Percentiles rank a stretch among this genome's conserved stretches.
phyloP scores from a whole-genome alignment of 176 grass and related monocot species.

The Calamus simplicifolius region DNA sequence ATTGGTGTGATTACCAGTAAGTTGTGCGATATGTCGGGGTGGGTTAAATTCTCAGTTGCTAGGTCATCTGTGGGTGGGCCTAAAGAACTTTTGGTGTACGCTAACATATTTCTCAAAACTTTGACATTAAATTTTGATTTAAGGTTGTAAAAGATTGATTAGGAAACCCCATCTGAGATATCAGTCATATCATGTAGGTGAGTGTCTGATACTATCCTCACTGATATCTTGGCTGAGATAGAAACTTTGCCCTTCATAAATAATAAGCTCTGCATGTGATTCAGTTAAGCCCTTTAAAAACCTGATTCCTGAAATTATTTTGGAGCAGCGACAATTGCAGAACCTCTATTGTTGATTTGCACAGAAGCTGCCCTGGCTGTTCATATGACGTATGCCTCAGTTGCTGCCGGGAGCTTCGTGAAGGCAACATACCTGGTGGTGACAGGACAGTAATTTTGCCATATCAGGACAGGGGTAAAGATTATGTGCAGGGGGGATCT shows the following conservation, averaged over 20 bases:
- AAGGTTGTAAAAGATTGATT: too few relatives aligned
- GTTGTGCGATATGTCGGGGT: too few relatives aligned
- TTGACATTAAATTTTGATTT: too few relatives aligned
- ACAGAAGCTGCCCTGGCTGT: constrained; percentile 68
- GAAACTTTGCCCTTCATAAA: background rate
- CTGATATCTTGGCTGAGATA: too few relatives aligned
- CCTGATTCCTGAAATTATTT: constrained; percentile 10
- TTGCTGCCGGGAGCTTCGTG: constrained; percentile 67
- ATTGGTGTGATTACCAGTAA: too few relatives aligned
- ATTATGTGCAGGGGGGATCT: constrained; percentile 32
- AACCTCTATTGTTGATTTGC: constrained; percentile 81
- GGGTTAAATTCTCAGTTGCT: too few relatives aligned
- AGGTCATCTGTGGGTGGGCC: too few relatives aligned
- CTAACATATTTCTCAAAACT: too few relatives aligned
- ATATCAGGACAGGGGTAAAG: constrained; percentile 20
- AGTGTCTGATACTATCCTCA: too few relatives aligned
- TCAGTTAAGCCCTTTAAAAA: background rate
- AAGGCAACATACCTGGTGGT: constrained; percentile 46
- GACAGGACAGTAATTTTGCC: constrained; percentile 15
- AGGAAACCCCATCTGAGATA: too few relatives aligned
- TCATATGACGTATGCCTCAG: constrained; percentile 61
- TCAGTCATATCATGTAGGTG: too few relatives aligned
- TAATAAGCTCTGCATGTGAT: constrained; percentile 15
- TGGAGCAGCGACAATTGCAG: constrained; percentile 49
- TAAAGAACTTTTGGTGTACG: too few relatives aligned